Evolutionary conservation across 176 grass and related monocot genomes (phyloP), one percentile per base, ranked within the genome.

Genomic region (Cenchrus purpureus): DNA sequence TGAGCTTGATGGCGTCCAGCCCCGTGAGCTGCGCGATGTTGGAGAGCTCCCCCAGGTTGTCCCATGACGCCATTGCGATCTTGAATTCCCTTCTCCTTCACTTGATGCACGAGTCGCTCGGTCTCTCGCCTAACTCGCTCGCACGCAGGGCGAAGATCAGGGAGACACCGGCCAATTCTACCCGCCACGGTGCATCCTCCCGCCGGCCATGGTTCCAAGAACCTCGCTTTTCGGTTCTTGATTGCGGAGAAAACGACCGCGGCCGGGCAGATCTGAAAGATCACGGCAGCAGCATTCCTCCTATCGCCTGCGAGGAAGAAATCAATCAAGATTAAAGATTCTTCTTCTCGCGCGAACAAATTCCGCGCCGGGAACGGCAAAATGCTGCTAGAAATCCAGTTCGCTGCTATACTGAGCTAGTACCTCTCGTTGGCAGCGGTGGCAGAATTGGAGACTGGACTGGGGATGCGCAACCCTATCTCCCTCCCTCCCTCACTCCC

Each of bases 1-100:
- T 92, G 62, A 99, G 83, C 44, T 82, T 86, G 8, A 86, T 84
- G 22, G 93, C 97, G 77, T 99, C 93, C 13, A 99, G 59, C 10
- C 97, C 97, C 17, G 91, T 90, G 4, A 99, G 86, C 66, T 99
- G 97, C 17, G 88, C 91, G 80, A 92, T 61, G 78, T 56, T 94
- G 13, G 90, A 46, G 9, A 89, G 42, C 25, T 99, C 77, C 11
- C 93, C 96, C 2, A 92, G 12, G 68, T 82, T 82, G 10, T 86
- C 86, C 94, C 89, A 94, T 7, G 80, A 82, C 48, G 91, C 82
- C 94, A 94, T 97, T 70, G 62, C 58, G 28, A 32, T 28, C 11
- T 46, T 4, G 59, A 7, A 28, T 25, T 25, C 11, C 3, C 20
- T 28, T 55, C 17, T 16, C 5, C 17, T 58, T 40, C 37, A 7